Base-by-base conservation (phyloP, 306 rosid genomes). In the Quercus suber region DNA sequence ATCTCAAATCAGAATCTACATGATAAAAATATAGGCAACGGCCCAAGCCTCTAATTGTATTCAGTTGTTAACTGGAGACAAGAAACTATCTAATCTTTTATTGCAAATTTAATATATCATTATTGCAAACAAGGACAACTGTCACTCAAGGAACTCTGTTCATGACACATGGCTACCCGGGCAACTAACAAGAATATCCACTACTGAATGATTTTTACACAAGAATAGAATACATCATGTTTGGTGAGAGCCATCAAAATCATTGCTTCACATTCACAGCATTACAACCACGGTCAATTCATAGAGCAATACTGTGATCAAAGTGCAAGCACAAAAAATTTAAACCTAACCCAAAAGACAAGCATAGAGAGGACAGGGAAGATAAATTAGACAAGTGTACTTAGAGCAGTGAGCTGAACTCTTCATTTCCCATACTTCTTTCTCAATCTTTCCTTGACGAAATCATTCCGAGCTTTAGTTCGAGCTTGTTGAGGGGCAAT, bases 401-500 rank as follows among this genome's bases (percentile, higher is more conserved):
- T 20, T 6, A 58, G 31, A 59, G 30, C 33, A 20, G 67, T 25
- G 17, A 3, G 53, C 53, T 49, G 53, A 49, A 49, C 53, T 49
- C 31, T 23, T 60, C 33, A 23, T 21, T 60, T 23, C 45, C 92
- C 97, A 58, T 92, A 89, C 84, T 92, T 94, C 80, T 86, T 86
- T 43, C 58, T 88, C 75, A 92, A 61, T 2, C 84, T 80, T 69
- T 86, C 91, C 81, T 35, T 74, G 45, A 93, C 96, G 0, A 86
- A 78, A n/a, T 90, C 85, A 49, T 84, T 60, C 12, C 97, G 92
- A 82, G 94, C 97, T 81, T 74, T 79, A 51, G 79, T 91, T 75
- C 94, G 89, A 73, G 92, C 97, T 69, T 78, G 89, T 58, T 92
- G 97, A 61, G 97, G 97, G 4, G 89, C 97, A 57, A 86, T 76